Evolutionary conservation across 371 early-diverging fungal genomes (phyloP).

Genomic region (Mucor ambiguus): DNA sequence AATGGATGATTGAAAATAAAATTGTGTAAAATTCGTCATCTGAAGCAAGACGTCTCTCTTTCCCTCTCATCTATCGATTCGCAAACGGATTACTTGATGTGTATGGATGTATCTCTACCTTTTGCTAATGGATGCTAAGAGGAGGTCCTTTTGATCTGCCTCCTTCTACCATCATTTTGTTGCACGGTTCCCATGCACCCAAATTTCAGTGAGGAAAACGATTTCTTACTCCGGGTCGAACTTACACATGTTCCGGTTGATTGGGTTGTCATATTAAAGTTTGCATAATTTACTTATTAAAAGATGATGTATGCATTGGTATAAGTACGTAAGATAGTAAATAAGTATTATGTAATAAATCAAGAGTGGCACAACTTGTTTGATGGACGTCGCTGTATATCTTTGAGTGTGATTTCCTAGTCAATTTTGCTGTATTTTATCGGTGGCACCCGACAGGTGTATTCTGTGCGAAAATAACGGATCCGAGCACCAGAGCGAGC

Average conservation of each 20-base stretch:
- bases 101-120: conserved; percentile 21
- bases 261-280: too few relatives aligned
- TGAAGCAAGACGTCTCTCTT: not conserved
- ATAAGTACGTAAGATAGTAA: not conserved
- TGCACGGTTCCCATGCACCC: not conserved
- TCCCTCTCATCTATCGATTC: not conserved
- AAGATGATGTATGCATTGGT: not conserved
- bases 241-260: not conserved
- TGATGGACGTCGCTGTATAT: too few relatives aligned
- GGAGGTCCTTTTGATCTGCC: conserved; percentile 15
- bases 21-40: not conserved
- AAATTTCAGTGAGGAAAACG: not conserved
- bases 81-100: not conserved
- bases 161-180: conserved; percentile 13
- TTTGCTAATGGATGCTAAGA: conserved; percentile 29
- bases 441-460: too few relatives aligned
- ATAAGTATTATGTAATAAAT: not conserved
- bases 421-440: too few relatives aligned
- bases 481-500: too few relatives aligned
- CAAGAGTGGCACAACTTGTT: too few relatives aligned
- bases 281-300: not conserved
- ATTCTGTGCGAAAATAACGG: too few relatives aligned
- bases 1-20: too few relatives aligned
- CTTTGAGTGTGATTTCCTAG: too few relatives aligned
- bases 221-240: not conserved